A percentile compares a stretch with the other conserved stretches of the same genome.
These are phyloP conservation scores for Hanseniaspora clermontiae DNA, from an alignment of 805 yeast genomes.

Conservation along the genomic window DNA sequence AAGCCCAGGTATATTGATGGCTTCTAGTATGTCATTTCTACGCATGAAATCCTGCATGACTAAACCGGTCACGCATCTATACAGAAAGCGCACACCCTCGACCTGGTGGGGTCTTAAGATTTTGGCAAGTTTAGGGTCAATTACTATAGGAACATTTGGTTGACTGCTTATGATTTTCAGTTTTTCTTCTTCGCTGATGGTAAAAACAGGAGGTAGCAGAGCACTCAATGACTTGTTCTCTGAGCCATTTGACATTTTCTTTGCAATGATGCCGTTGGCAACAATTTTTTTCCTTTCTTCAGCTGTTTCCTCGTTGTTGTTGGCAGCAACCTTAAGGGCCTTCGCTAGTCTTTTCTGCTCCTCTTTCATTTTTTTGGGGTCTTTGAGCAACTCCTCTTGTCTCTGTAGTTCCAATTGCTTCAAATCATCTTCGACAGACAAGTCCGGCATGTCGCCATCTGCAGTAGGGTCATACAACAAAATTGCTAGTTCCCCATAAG, in stretches of 20 bases:
- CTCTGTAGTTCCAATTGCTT: conserved; percentile 15
- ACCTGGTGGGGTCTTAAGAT: conserved; percentile 91
- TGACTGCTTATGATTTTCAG: conserved; percentile 33
- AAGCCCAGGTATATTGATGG: neutral
- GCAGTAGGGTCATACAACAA: conserved; percentile 92
- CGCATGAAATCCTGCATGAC: conserved; percentile 30
- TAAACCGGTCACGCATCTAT: conserved; percentile 80
- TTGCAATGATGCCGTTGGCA: conserved; percentile 27
- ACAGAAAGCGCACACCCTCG: conserved; percentile 85
- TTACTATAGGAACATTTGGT: conserved; percentile 88
- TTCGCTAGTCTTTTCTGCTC: conserved; percentile 25
- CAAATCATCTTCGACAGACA: conserved; percentile 15
- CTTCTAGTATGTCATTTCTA: conserved; percentile 7
- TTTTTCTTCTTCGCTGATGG: conserved; percentile 40
- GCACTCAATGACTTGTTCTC: conserved; percentile 58
- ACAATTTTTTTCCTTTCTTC: conserved; percentile 20
- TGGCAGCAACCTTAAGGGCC: conserved; percentile 18
- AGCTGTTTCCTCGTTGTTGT: conserved; percentile 18
- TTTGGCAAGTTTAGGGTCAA: conserved; percentile 77
- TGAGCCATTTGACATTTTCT: conserved; percentile 25
- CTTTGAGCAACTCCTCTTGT: conserved; percentile 13
- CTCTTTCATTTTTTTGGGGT: conserved; percentile 24
- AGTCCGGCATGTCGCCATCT: conserved; percentile 37
- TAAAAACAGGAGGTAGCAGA: conserved; percentile 45
- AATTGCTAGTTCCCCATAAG: conserved; percentile 82